Percentiles rank a stretch among this genome's conserved stretches.
These are phyloP conservation scores for Pelargonium nanum DNA, from an alignment of 345 rosid species.

Conservation along the genomic window DNA sequence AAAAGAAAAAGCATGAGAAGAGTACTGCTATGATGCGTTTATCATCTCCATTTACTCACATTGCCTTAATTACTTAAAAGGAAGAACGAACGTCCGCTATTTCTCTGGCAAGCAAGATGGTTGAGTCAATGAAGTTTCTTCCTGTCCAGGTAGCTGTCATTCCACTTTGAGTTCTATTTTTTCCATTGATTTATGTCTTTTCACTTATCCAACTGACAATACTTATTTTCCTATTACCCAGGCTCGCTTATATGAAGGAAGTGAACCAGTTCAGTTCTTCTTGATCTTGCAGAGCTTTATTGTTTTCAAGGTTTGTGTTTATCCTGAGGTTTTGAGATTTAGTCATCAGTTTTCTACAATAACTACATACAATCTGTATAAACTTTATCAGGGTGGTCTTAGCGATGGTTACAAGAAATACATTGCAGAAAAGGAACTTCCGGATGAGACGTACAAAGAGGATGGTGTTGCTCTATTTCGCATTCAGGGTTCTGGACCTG, in stretches of 20 bases:
- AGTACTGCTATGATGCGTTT: no score
- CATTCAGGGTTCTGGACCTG: conserved; percentile 96
- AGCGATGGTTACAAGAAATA: conserved; percentile 74
- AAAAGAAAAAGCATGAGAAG: no score
- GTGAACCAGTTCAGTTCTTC: conserved; percentile 83
- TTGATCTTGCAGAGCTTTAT: conserved; percentile 84
- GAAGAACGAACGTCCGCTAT: conserved; percentile 75
- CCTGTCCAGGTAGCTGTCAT: conserved; percentile 60
- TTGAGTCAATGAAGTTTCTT: conserved; percentile 75
- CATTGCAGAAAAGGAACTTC: conserved; percentile 61
- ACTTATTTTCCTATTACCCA: conserved; percentile 19
- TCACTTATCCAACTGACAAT: conserved; percentile 14
- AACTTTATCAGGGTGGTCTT: conserved; percentile 65
- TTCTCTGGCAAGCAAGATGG: conserved; percentile 75
- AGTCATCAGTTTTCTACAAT: background rate
- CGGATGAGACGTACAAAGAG: conserved; percentile 67
- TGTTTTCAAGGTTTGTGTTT: conserved; percentile 62
- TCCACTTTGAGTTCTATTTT: background rate
- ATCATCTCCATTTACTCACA: background rate
- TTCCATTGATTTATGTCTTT: background rate
- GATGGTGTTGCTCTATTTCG: conserved; percentile 79
- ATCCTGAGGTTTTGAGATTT: conserved; percentile 3
- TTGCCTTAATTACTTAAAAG: conserved; percentile 23
- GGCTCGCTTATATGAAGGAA: conserved; percentile 90
- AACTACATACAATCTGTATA: background rate